Evolutionary conservation across 2,329 filamentous ascomycete species (phyloP).

Genomic region (Thermoascus crustaceus): DNA sequence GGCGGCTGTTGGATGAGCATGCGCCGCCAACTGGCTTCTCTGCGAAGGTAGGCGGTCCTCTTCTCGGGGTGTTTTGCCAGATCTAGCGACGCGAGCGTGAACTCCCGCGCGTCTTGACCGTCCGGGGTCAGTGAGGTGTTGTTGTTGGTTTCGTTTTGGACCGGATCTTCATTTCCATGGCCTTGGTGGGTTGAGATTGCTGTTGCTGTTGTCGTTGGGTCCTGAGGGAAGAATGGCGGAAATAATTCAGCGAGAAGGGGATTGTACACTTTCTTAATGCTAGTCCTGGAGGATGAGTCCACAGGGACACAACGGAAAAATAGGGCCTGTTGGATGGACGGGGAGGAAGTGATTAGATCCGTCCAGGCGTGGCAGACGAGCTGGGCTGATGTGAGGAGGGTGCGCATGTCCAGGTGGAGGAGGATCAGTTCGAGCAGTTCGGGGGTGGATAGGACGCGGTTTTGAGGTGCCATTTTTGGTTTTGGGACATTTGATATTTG

Average conservation of each 20-base stretch:
- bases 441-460: constrained; percentile 6
- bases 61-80: constrained; percentile 15
- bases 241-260: neutral
- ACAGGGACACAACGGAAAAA: neutral
- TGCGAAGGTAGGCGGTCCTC: neutral
- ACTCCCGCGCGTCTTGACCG: neutral
- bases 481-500: too few species aligned
- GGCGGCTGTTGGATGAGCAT: constrained; percentile 6
- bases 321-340: neutral
- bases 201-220: too few species aligned
- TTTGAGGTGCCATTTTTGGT: neutral
- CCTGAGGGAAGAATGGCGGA: neutral
- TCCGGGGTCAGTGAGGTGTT: too few species aligned
- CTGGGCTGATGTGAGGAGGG: constrained; percentile 10
- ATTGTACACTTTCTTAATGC: neutral
- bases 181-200: too few species aligned
- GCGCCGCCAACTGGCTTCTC: constrained; percentile 4
- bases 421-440: constrained; percentile 15
- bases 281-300: too few species aligned
- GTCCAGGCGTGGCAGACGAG: constrained; percentile 9
- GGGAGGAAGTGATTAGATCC: neutral
- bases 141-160: too few species aligned
- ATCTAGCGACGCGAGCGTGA: constrained; percentile 2
- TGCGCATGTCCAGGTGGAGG: constrained; percentile 9
- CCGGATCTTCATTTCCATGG: too few species aligned